Base-by-base conservation (phyloP, 148 eudicot species). In the Vaccinium macrocarpon region DNA sequence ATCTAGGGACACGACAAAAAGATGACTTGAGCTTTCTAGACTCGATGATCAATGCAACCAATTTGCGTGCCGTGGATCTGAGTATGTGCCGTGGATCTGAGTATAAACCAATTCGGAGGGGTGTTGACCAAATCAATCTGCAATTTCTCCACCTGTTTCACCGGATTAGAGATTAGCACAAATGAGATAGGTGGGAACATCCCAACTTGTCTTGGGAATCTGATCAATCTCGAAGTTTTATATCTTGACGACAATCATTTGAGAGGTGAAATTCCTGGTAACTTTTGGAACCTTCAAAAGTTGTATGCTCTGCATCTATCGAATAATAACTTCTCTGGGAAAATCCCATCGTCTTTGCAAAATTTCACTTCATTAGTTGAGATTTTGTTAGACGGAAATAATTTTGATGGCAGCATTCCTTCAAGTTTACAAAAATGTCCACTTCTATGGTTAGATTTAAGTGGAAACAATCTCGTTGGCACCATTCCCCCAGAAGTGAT, bases 381-480 rank as follows among this genome's bases (percentile, higher is more conserved):
- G 1, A 15, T 81, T 18, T 16, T 14, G 0, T 11, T 81, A 46
- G 55, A 11, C 11, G 11, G 10, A 0, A 81, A 81, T 49, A 81
- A 48, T 42, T 13, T 81, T 25, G 53, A 61, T 1, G 83, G 83
- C 21, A 64, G 5, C 50, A 64, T 81, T 8, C 83, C 83, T 68
- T 5, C 25, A 81, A 21, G 66, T n/a, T n/a, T 61, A n/a, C n/a
- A 6, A 3, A n/a, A 61, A 8, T 61, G 73, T 46, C 25, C 46
- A 59, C 15, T 21, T 18, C 19, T 64, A 55, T 12, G n/a, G 38
- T 10, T 81, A 48, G 14, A 35, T 23, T 25, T 81, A 9, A 15
- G 56, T n/a, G 14, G 64, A 5, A 81, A 81, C 53, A 38, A 61
- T 38, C 74, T 81, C 46, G 3, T 3, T 21, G 83, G 75, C 14